Evolutionary conservation across 345 rosid genomes (phyloP), one percentile per base, ranked within the genome.

Genomic region (Eucalyptus pauciflora): DNA sequence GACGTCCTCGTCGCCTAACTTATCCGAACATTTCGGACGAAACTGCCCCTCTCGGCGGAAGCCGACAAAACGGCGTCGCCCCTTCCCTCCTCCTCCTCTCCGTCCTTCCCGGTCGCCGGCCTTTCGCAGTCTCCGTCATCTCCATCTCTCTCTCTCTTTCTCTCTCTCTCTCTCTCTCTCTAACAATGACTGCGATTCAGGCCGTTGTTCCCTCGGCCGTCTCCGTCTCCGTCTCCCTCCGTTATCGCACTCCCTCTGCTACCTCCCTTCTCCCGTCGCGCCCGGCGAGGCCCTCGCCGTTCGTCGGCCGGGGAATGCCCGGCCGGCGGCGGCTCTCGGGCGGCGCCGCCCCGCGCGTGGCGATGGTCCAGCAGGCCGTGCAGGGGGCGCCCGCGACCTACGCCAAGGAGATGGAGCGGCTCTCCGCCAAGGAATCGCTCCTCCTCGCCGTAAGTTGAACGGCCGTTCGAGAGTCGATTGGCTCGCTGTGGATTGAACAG

Each of bases 391-490:
- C 97, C 33, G 96, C 97, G 4, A 88, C 94, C 58, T 96, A 98
- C 91, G 99, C 99, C 81, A 95, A 95, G 92, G 98, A 94, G 88
- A 98, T 98, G 99, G 99, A 98, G 90, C 91, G 99, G 20, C 99
- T 98, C 89, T 95, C 99, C 60, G 99, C 99, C 86, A 98, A 98
- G 90, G 99, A 98, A 90, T 98, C 99, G 5, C 94, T 98, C 60
- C 95, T 98, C 87, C 96, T 98, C 71, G 98, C 99, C 24, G 99
- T 98, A 91, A 89, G 93, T 90, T 27, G 62, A n/a, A 50, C 58
- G 37, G 50, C 15, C 52, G 60, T 48, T 67, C 25, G 25, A 52
- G 54, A 49, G 43, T 15, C 20, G 48, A 50, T 56, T 48, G 85
- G 31, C 76, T 87, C 49, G 71, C 46, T 45, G 41, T 51, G 62